Evolutionary conservation across 768 basidiomycete genomes (phyloP).

Genomic region (Chalciporus piperatus): DNA sequence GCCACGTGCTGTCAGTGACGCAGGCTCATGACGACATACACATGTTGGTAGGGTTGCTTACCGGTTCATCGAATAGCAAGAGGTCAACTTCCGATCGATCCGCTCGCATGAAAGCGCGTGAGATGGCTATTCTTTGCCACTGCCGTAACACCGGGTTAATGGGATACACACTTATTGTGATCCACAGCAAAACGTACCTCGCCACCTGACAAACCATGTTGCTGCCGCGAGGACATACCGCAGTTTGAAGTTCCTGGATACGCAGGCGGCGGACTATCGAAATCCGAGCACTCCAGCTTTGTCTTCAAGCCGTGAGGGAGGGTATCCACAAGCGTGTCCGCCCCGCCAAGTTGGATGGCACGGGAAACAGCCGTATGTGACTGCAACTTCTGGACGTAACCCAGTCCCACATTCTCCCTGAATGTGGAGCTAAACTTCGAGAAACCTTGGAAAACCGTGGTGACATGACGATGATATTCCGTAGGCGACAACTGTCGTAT

Average conservation of each 20-base stretch:
- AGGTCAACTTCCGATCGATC: slow-evolving; percentile 72
- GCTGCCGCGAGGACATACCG: slow-evolving; percentile 35
- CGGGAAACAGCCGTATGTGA: slow-evolving; percentile 53
- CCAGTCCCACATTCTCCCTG: slow-evolving; percentile 84
- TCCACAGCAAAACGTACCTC: slow-evolving; percentile 51
- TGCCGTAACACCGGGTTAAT: slow-evolving; percentile 31
- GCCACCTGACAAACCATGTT: slow-evolving; percentile 78
- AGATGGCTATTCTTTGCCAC: slow-evolving; percentile 88
- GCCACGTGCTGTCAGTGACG: slow-evolving; percentile 5
- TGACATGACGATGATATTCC: slow-evolving; percentile 71
- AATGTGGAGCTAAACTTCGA: slow-evolving; percentile 76
- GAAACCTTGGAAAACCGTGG: slow-evolving; percentile 86
- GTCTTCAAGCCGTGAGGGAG: slow-evolving; percentile 74
- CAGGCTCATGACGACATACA: slow-evolving; percentile 3
- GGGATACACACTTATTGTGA: slow-evolving; percentile 9
- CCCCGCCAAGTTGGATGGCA: slow-evolving; percentile 73
- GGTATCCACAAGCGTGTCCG: slow-evolving; percentile 58
- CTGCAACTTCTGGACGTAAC: slow-evolving; percentile 62
- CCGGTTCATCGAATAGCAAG: slow-evolving; percentile 83
- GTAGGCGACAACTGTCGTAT: slow-evolving; percentile 60
- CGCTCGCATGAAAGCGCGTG: slow-evolving; percentile 85
- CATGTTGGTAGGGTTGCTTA: slow-evolving; percentile 32
- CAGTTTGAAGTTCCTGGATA: slow-evolving; percentile 28
- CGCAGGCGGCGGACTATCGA: slow-evolving; percentile 43
- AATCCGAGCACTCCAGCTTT: slow-evolving; percentile 61